Base-by-base conservation (phyloP, 768 basidiomycete species). In the Hericium coralloides region DNA sequence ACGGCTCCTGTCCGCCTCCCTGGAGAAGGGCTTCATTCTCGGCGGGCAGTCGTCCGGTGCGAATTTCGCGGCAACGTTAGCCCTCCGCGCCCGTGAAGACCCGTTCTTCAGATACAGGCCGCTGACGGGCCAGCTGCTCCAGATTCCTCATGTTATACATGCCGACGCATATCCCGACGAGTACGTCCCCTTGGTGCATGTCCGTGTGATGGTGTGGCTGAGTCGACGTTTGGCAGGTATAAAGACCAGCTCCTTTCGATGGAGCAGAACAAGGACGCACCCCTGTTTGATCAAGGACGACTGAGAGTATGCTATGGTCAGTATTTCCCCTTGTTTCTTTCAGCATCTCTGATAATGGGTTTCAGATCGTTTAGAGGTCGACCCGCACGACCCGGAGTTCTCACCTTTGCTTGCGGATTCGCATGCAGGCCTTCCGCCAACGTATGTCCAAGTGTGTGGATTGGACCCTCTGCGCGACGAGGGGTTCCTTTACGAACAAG, bases 121-220 rank as follows among this genome's bases (percentile, higher is more conserved):
- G n/a, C 26, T 68, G 17, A 68, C 69, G 2, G 69, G 68, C 5
- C 65, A 65, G 22, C 26, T 62, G 5, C 63, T 70, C 1, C 49
- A 55, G 25, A 37, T 61, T 47, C 69, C 69, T 10, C 22, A 47
- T 14, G 39, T 65, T n/a, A 12, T 62, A 17, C 59, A 66, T 38
- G 58, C 62, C 4, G 55, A 64, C 10, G 65, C 55, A 2, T 57
- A 63, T 31, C 64, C 66, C 6, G 59, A 63, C 14, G 50, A 66
- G 67, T 68, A 31, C n/a, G 62, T 63, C 9, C 4, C 5, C n/a
- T n/a, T 38, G 36, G 18, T n/a, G 45, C 4, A 5, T 20, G 22
- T 3, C 2, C 1, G 12, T 1, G 9, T 23, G 15, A 17, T 36
- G 25, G 14, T n/a, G n/a, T 7, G 5, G 20, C 14, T 14, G 14